Evolutionary conservation across 495 filamentous ascomycete genomes (phyloP).

Genomic region (Astrothelium subdiscretum): DNA sequence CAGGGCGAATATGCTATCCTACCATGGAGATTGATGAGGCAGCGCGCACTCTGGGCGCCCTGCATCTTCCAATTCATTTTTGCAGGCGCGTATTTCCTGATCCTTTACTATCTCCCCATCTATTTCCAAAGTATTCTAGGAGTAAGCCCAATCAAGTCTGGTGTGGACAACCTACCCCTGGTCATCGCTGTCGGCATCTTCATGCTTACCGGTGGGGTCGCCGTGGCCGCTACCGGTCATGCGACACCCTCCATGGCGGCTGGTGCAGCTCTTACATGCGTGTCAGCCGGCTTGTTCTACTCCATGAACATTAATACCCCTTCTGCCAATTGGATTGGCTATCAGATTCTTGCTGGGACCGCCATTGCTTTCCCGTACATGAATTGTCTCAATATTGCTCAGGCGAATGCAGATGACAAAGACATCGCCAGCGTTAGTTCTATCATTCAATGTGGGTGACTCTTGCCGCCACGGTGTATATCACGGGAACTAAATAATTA

Average conservation of each 20-base stretch:
- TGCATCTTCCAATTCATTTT: slow-evolving; percentile 20
- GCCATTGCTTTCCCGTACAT: slow-evolving; percentile 18
- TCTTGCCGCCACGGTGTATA: not conserved
- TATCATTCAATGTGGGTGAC: slow-evolving; percentile 15
- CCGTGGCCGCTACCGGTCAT: slow-evolving; percentile 7
- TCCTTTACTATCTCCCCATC: slow-evolving; percentile 23
- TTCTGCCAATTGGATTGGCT: slow-evolving; percentile 15
- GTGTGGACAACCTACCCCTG: slow-evolving; percentile 19
- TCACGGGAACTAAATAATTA: not conserved
- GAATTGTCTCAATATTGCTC: slow-evolving; percentile 16
- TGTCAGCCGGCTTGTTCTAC: slow-evolving; percentile 13
- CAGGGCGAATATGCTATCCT: slow-evolving; percentile 64
- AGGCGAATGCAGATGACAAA: slow-evolving; percentile 10
- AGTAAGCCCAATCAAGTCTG: slow-evolving; percentile 11
- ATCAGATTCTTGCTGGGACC: slow-evolving; percentile 14
- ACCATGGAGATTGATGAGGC: slow-evolving; percentile 57
- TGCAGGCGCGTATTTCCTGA: slow-evolving; percentile 11
- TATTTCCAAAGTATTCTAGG: slow-evolving; percentile 21
- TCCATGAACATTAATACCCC: slow-evolving; percentile 15
- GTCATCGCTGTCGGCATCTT: slow-evolving; percentile 6
- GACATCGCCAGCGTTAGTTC: slow-evolving; percentile 20
- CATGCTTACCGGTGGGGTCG: slow-evolving; percentile 5
- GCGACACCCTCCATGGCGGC: slow-evolving; percentile 9
- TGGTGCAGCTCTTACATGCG: slow-evolving; percentile 11
- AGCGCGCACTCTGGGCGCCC: slow-evolving; percentile 35